A percentile compares a stretch with the other conserved stretches of the same genome.
phyloP scores from a whole-genome alignment of 2,329 filamentous ascomycete species.

The Xylaria digitata region DNA sequence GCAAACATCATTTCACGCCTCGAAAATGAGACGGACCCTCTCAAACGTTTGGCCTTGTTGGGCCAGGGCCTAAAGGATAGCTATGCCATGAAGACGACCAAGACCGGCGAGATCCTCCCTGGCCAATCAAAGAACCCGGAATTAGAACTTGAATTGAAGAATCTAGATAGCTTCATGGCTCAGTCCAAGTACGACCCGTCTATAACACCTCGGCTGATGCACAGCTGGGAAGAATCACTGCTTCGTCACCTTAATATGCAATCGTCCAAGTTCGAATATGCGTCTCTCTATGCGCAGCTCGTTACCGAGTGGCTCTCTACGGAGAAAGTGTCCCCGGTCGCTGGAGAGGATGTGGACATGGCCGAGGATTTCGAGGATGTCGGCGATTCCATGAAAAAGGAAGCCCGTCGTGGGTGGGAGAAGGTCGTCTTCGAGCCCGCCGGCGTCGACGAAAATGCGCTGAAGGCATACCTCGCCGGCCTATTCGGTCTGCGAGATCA shows the following conservation, averaged over 20 bases:
- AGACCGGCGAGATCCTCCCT: slow-evolving; percentile 43
- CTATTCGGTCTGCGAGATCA: slow-evolving; percentile 54
- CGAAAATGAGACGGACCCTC: slow-evolving; percentile 42
- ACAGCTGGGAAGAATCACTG: slow-evolving; percentile 52
- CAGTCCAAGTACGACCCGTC: slow-evolving; percentile 57
- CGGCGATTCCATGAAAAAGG: slow-evolving; percentile 55
- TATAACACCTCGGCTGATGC: slow-evolving; percentile 51
- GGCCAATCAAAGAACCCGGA: slow-evolving; percentile 43
- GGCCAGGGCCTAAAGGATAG: slow-evolving; percentile 53
- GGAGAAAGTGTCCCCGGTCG: slow-evolving; percentile 41
- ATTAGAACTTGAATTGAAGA: slow-evolving; percentile 52
- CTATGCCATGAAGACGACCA: slow-evolving; percentile 50
- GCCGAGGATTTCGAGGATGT: slow-evolving; percentile 56
- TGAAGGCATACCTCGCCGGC: slow-evolving; percentile 54
- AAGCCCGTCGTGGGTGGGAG: slow-evolving; percentile 59
- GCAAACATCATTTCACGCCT: slow-evolving; percentile 47
- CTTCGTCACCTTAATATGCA: slow-evolving; percentile 55
- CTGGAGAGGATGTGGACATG: slow-evolving; percentile 42
- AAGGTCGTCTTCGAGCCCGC: slow-evolving; percentile 56
- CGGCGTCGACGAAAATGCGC: slow-evolving; percentile 52
- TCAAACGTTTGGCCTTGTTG: slow-evolving; percentile 50
- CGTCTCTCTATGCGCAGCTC: slow-evolving; percentile 58
- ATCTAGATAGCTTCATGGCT: slow-evolving; percentile 55
- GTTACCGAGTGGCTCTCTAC: slow-evolving; percentile 61
- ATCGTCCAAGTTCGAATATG: slow-evolving; percentile 57